Evolutionary conservation across 768 basidiomycete genomes (phyloP), one percentile per base, ranked within the genome.

Genomic region (Lepiota brunneoincarnata): DNA sequence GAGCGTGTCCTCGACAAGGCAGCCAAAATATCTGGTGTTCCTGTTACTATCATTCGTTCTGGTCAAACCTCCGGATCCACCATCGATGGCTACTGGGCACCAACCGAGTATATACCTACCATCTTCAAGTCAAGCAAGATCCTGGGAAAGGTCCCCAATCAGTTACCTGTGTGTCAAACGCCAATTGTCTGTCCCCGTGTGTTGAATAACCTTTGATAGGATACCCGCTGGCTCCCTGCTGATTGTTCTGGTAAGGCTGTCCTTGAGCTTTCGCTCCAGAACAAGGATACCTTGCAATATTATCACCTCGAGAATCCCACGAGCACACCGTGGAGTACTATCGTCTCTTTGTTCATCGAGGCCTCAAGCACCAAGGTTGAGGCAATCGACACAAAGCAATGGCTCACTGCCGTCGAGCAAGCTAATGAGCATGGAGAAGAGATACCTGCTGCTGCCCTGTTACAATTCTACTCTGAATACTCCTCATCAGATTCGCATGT

Each of bases 301-400:
- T 57, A 57, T 41, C 35, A 47, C 26, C 50, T 57, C 31, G 56
- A 57, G 28, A 57, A 57, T 28, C 51, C 56, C 12, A 53, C 45
- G 1, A 31, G 26, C 23, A 57, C 56, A 14, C 39, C 51, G 3
- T 57, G 56, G 56, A 46, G 39, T 6, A 21, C 21, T 3, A 48
- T 57, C 14, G 40, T 38, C 9, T 12, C 28, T 2, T 11, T 57
- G 20, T 53, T 57, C 36, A 34, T n/a, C 2, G 23, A 37, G 12
- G 21, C 23, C 15, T 34, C 9, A 10, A 3, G n/a, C n/a, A 23
- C 24, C 6, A 20, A 36, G 18, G 31, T 57, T 5, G 37, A 46
- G 15, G 15, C 7, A 10, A 36, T 57, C 28, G 43, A 51, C 21
- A 57, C 39, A 12, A 20, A 46, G 14, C 36, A 46, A 10, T 57